Conservation (phyloP, 192 early-diverging fungal species). For the Linnemannia schmuckeri region DNA sequence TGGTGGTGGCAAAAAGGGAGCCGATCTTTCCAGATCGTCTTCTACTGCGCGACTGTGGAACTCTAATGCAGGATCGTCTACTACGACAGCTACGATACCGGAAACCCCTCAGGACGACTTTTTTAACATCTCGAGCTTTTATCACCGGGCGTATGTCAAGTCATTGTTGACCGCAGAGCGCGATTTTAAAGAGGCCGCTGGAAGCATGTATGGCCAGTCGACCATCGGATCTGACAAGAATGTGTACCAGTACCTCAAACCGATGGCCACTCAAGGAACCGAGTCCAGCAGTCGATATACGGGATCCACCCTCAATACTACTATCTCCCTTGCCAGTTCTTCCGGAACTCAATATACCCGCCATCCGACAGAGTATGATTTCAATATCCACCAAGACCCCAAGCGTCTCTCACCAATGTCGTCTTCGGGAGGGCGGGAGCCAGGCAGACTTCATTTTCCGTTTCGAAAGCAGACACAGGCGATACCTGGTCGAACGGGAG, state of each 20-base stretch:
- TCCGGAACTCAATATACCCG: slow-evolving; percentile 22
- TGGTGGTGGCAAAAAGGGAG: not conserved
- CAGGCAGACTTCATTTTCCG: slow-evolving; percentile 17
- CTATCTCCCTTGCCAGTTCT: slow-evolving; percentile 29
- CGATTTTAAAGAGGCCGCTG: slow-evolving; percentile 38
- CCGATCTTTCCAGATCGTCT: slow-evolving; percentile 25
- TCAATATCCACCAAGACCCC: slow-evolving; percentile 6
- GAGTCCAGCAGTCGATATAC: slow-evolving; percentile 10
- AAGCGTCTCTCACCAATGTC: slow-evolving; percentile 7
- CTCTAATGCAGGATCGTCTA: not conserved
- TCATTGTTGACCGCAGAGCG: slow-evolving; percentile 25
- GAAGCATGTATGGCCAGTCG: slow-evolving; percentile 48
- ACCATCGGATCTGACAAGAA: slow-evolving; percentile 50
- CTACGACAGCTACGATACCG: not conserved
- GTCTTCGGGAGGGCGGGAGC: slow-evolving; percentile 6
- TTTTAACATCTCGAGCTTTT: slow-evolving; percentile 41
- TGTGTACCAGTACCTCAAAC: not conserved
- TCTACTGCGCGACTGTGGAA: slow-evolving; percentile 36
- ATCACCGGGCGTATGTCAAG: slow-evolving; percentile 45
- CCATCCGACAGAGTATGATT: slow-evolving; percentile 30
- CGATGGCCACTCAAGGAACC: not conserved
- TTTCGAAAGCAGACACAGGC: slow-evolving; percentile 9
- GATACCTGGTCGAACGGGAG: not conserved
- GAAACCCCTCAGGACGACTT: slow-evolving; percentile 33
- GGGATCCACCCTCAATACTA: slow-evolving; percentile 42